phyloP scores from a whole-genome alignment of 208 protist genomes.

The Leishmania turanica region DNA sequence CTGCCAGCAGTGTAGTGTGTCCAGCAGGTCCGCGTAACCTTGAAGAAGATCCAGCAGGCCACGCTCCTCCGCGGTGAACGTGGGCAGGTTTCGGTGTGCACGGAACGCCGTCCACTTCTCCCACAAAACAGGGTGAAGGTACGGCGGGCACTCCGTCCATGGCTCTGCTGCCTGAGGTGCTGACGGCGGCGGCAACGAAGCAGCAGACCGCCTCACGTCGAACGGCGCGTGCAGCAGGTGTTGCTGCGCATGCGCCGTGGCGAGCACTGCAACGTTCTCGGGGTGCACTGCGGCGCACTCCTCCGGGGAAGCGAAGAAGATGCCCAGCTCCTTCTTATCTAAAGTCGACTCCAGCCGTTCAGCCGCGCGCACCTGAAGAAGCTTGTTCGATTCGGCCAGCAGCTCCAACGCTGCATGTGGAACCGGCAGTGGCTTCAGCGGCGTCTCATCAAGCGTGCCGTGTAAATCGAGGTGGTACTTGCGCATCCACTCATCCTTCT shows the following conservation, averaged over 20 bases:
- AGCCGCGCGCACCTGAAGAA: conserved; percentile 19
- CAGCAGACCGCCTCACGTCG: conserved; percentile 8
- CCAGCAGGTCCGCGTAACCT: conserved; percentile 80
- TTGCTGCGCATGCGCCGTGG: conserved; percentile 44
- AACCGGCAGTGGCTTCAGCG: conserved; percentile 42
- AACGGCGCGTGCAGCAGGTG: conserved; percentile 68
- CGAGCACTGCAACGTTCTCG: conserved; percentile 57
- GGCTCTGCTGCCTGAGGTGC: neutral
- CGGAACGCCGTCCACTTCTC: conserved; percentile 71
- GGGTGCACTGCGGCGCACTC: conserved; percentile 49
- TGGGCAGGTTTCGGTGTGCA: conserved; percentile 13
- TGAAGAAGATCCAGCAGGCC: conserved; percentile 74
- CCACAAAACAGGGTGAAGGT: conserved; percentile 75
- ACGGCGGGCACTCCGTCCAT: conserved; percentile 39
- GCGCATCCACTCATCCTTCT: conserved; percentile 54
- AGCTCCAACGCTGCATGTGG: conserved; percentile 30
- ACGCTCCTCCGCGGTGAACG: conserved; percentile 71
- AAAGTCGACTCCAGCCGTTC: conserved; percentile 6
- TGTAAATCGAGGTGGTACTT: conserved; percentile 73
- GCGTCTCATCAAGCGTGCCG: conserved; percentile 49
- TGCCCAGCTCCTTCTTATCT: conserved; percentile 31
- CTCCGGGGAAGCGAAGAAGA: conserved; percentile 47
- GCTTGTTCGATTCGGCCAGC: conserved; percentile 38
- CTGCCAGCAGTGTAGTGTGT: conserved; percentile 76
- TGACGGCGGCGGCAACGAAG: neutral